These are phyloP conservation scores for Kodamaea sp. DNA, from an alignment of 1,139 yeast species.

Conservation along the genomic window DNA sequence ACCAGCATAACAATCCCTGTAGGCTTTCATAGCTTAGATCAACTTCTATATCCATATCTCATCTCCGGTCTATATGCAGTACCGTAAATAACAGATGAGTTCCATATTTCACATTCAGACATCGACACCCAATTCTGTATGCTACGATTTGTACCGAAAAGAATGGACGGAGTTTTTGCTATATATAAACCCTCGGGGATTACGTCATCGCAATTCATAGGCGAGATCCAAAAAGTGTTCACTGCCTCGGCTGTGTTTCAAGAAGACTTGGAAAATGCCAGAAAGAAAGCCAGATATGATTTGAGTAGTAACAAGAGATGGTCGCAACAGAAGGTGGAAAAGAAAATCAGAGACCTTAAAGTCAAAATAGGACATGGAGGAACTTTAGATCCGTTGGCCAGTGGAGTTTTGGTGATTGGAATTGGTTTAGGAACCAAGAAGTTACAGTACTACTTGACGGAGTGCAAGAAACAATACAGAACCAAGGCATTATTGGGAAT, in stretches of 20 bases:
- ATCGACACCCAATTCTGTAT: slow-evolving; percentile 1
- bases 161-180: slow-evolving; percentile 91
- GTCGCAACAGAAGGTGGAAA: slow-evolving; percentile 45
- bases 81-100: slow-evolving; percentile 1
- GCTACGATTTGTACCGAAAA: slow-evolving; percentile 12
- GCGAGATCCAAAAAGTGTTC: slow-evolving; percentile 62
- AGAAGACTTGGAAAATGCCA: slow-evolving; percentile 48
- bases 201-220: slow-evolving; percentile 74
- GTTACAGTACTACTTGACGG: slow-evolving; percentile 68
- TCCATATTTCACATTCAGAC: too few species aligned
- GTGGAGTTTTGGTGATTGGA: slow-evolving; percentile 90
- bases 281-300: slow-evolving; percentile 30
- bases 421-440: slow-evolving; percentile 87
- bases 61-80: slow-evolving; percentile 2
- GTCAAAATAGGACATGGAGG: slow-evolving; percentile 98
- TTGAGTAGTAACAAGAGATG: slow-evolving; percentile 49
- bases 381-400: slow-evolving; percentile 91
- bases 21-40: too few species aligned
- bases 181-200: slow-evolving; percentile 85
- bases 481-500: slow-evolving; percentile 86
- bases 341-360: slow-evolving; percentile 53
- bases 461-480: slow-evolving; percentile 75
- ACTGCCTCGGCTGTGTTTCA: slow-evolving; percentile 62
- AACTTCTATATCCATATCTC: neutral
- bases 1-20: too few species aligned